Evolutionary conservation across 371 early-diverging fungal species (phyloP), one percentile per base, ranked within the genome.

Genomic region (Massospora cicadina): DNA sequence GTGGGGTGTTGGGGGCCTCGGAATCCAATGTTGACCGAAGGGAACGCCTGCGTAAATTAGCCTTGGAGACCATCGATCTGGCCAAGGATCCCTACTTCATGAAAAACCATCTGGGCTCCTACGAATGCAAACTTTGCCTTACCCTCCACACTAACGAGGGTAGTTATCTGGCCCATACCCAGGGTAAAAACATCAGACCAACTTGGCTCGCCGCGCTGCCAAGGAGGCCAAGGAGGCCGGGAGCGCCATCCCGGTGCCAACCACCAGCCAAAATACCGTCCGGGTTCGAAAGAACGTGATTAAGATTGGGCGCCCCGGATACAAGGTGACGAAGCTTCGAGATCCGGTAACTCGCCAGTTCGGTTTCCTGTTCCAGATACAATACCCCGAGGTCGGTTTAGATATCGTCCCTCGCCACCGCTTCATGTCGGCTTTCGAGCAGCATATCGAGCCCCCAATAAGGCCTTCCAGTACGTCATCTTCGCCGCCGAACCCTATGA

Each of bases 351-450:
- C 93, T 3, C 77, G 80, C 29, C 94, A 94, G 69, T 78, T 88
- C 54, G 98, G 98, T 0, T 73, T 95, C 32, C 74, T 95, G n/a
- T 93, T 93, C 70, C 91, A 94, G 71, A 80, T 96, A 58, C 89
- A 92, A 57, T 93, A 92, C 68, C 96, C 97, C 3, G 89, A 95
- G 68, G 89, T 91, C 69, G 80, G 80, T 17, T 74, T 72, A 17
- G 88, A 84, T 29, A 82, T 84, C 10, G 81, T 81, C 54, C 95
- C 96, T 26, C 79, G 89, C 23, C 88, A 92, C 69, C 81, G 98
- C n/a, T 98, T 98, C 75, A 98, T 98, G 98, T 87, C 88, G 1
- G 93, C 97, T 0, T 98, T 88, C 67, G 97, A 98, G 77, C 97
- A 98, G 74, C 84, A 84, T 33, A 76, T 90, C 2, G 97, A 98